Evolutionary conservation across 306 rosid genomes (phyloP).

Genomic region (Corylus avellana): DNA sequence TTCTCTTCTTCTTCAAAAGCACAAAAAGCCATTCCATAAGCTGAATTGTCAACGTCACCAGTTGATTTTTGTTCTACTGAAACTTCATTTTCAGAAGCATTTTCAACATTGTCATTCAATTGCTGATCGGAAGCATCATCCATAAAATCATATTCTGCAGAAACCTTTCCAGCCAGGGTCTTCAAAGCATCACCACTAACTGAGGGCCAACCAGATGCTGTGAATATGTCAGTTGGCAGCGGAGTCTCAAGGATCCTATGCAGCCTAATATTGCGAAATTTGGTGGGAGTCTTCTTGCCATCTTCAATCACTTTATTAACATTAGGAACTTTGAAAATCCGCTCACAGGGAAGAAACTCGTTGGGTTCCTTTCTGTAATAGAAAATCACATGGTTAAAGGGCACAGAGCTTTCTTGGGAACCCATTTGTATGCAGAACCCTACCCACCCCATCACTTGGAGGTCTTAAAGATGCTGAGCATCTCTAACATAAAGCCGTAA

Average conservation of each 20-base stretch:
- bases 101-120: conserved; percentile 36
- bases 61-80: conserved; percentile 19
- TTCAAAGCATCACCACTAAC: conserved; percentile 80
- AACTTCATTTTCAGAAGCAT: conserved; percentile 40
- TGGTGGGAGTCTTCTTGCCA: conserved; percentile 74
- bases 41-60: conserved; percentile 43
- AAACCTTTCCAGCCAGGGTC: conserved; percentile 79
- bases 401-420: neutral
- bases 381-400: conserved; percentile 18
- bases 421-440: neutral
- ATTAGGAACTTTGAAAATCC: conserved; percentile 73
- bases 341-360: conserved; percentile 58
- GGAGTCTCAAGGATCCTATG: conserved; percentile 35
- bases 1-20: conserved; percentile 61
- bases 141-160: conserved; percentile 70
- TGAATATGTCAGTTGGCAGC: conserved; percentile 65
- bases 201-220: conserved; percentile 96
- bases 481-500: neutral
- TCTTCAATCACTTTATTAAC: conserved; percentile 67
- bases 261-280: conserved; percentile 61
- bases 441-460: neutral
- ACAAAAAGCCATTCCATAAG: conserved; percentile 67
- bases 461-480: neutral
- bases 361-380: conserved; percentile 64
- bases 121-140: conserved; percentile 36